Conservation (phyloP, 192 early-diverging fungal genomes). For the Backusella tarrabulga region DNA sequence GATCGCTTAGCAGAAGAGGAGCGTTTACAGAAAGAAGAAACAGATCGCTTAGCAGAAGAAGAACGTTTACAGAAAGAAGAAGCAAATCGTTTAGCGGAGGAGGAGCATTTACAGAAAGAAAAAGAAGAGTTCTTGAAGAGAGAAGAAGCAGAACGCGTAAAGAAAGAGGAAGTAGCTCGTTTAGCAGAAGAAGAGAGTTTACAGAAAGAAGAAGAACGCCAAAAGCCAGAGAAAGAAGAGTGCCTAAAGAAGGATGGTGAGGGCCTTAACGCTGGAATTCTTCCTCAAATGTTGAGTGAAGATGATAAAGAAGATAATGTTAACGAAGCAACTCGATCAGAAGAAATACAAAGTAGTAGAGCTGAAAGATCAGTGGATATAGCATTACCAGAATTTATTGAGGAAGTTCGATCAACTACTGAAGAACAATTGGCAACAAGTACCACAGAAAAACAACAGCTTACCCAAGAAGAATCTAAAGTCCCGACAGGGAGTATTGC, state of each 20-base stretch:
- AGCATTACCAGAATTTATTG: not conserved
- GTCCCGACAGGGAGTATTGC: not conserved
- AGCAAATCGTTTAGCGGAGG: not conserved
- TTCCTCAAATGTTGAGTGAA: not conserved
- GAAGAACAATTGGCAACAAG: not conserved
- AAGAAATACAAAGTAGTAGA: not conserved
- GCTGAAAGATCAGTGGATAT: not conserved
- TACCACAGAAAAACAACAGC: not conserved
- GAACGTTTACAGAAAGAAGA: not conserved
- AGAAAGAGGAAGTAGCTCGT: not conserved
- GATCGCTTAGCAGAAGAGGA: not conserved
- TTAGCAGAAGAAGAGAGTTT: not conserved
- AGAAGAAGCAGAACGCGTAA: not conserved
- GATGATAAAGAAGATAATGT: not conserved
- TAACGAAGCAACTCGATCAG: not conserved
- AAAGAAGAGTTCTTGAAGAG: not conserved
- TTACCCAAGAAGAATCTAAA: not conserved
- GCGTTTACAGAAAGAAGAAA: not conserved
- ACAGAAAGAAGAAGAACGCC: not conserved
- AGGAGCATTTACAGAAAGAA: not conserved
- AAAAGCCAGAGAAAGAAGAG: not conserved
- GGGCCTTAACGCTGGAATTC: not conserved
- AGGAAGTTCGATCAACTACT: not conserved
- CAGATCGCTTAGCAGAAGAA: not conserved
- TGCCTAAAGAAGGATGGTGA: not conserved